Conservation (phyloP, 202 grass and related monocot species). For the Musa balbisiana region DNA sequence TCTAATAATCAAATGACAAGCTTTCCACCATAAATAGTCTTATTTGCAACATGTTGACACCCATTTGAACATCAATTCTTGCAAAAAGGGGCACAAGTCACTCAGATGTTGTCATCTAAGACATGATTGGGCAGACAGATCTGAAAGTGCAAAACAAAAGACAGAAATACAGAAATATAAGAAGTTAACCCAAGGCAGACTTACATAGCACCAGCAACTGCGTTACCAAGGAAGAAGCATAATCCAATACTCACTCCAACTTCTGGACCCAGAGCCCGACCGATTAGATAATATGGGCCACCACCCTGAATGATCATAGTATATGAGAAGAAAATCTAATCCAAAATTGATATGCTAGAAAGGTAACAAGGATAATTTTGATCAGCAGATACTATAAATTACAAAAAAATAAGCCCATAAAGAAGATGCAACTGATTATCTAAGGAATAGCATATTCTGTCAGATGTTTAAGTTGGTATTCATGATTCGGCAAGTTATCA, state of each 20-base stretch:
- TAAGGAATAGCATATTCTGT: not conserved
- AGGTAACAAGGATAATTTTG: not conserved
- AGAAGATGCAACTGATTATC: not conserved
- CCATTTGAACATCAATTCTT: not conserved
- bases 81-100: not conserved
- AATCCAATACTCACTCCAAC: conserved; percentile 99
- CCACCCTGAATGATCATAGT: conserved; percentile 54
- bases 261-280: conserved; percentile 95
- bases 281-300: conserved; percentile 98
- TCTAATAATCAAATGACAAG: no score
- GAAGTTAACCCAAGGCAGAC: conserved; percentile 14
- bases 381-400: not conserved
- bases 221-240: conserved; percentile 98
- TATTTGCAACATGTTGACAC: no score
- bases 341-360: not conserved
- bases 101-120: not conserved
- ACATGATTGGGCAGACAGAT: not conserved
- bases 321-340: not conserved
- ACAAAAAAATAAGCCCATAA: not conserved
- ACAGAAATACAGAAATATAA: conserved; percentile 2
- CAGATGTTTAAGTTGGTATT: not conserved
- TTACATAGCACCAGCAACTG: conserved; percentile 96
- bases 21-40: no score
- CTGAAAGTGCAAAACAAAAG: not conserved
- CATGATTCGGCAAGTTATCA: not conserved